Evolutionary conservation across 2,329 filamentous ascomycete species (phyloP).

Genomic region (Talaromyces sp.): DNA sequence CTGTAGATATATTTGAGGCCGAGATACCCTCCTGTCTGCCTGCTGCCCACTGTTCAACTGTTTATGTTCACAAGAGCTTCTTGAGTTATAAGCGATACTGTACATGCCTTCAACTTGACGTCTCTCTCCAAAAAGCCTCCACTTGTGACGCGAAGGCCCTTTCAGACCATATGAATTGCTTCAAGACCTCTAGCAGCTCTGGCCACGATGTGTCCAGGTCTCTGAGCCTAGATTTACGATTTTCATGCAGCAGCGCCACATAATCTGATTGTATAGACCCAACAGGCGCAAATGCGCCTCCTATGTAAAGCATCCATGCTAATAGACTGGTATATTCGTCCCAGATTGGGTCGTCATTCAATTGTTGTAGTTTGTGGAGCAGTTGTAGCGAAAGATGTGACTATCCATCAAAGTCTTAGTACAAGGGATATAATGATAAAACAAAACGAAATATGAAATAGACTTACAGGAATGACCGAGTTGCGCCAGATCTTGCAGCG

Average conservation of each 20-base stretch:
- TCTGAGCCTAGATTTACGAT: slow-evolving; percentile 19
- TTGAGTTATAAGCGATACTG: not conserved
- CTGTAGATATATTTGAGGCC: not conserved
- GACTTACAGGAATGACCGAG: slow-evolving; percentile 40
- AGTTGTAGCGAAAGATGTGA: slow-evolving; percentile 26
- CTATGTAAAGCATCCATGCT: slow-evolving; percentile 38
- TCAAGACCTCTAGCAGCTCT: slow-evolving; percentile 30
- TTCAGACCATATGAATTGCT: slow-evolving; percentile 42
- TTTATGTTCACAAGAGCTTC: not conserved
- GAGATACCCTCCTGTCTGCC: not conserved
- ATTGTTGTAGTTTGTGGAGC: slow-evolving; percentile 31
- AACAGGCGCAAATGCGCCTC: slow-evolving; percentile 36
- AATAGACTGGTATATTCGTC: slow-evolving; percentile 32
- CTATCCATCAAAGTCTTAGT: not conserved
- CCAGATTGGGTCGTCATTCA: slow-evolving; percentile 31
- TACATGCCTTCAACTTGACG: not conserved
- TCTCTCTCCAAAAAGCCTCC: slow-evolving; percentile 32
- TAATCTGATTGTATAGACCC: slow-evolving; percentile 31
- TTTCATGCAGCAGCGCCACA: slow-evolving; percentile 20
- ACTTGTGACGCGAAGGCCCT: slow-evolving; percentile 32
- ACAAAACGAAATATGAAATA: slow-evolving; percentile 17
- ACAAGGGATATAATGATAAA: not conserved
- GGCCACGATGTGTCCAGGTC: slow-evolving; percentile 31
- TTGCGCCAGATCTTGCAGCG: slow-evolving; percentile 42
- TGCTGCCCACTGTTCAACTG: not conserved